These are phyloP conservation scores for Conticribra weissflogii DNA, from an alignment of 108 stramenopile species.

Conservation along the genomic window DNA sequence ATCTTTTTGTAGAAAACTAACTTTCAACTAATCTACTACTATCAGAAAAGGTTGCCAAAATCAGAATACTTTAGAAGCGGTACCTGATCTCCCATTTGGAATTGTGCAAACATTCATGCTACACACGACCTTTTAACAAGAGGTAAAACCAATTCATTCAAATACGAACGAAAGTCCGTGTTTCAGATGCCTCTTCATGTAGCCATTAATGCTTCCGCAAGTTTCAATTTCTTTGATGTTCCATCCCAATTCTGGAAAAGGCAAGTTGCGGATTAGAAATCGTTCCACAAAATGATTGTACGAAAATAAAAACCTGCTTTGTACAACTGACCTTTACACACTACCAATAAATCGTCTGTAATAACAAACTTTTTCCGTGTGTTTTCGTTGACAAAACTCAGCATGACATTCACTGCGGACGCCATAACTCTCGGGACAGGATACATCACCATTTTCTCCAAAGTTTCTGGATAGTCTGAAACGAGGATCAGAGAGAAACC, in stretches of 20 bases:
- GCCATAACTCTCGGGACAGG: constrained; percentile 68
- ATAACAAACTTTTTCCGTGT: constrained; percentile 84
- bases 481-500: constrained; percentile 1
- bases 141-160: constrained; percentile 49
- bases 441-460: constrained; percentile 81
- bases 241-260: constrained; percentile 85
- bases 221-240: constrained; percentile 67
- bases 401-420: constrained; percentile 58
- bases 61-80: too few species aligned
- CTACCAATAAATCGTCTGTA: constrained; percentile 70
- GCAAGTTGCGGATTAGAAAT: too few species aligned
- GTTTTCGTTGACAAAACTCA: constrained; percentile 84
- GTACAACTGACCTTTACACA: too few species aligned
- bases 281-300: too few species aligned
- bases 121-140: too few species aligned
- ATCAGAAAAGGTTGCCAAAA: too few species aligned
- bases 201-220: constrained; percentile 74
- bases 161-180: constrained; percentile 67
- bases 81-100: too few species aligned
- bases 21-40: too few species aligned
- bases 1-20: too few species aligned
- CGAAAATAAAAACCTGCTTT: too few species aligned
- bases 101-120: too few species aligned
- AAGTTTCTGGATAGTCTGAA: constrained; percentile 76
- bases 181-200: constrained; percentile 77